These are phyloP conservation scores for Globisporangium rhizosaccharum DNA, from an alignment of 352 stramenopile genomes.

Conservation along the genomic window DNA sequence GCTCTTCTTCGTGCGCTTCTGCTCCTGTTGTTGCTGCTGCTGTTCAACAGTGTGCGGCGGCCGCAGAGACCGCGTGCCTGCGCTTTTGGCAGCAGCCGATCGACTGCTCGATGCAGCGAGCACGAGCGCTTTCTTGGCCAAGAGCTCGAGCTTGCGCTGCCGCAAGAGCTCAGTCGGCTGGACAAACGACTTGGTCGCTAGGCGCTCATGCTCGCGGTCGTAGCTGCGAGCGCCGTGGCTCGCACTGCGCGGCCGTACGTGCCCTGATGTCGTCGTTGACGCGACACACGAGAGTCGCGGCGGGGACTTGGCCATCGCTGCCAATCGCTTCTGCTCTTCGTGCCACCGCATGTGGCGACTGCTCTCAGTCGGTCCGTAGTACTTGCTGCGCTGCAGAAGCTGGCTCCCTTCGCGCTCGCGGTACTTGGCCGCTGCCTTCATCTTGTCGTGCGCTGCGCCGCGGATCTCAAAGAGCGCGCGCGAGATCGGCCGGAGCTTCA, in stretches of 20 bases:
- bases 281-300: constrained; percentile 3
- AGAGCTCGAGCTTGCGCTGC: constrained; percentile 22
- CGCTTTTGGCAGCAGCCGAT: background rate
- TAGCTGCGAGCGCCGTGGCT: constrained; percentile 29
- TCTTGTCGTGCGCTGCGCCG: constrained; percentile 49
- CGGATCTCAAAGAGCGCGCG: constrained; percentile 75
- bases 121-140: constrained; percentile 9
- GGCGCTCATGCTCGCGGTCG: constrained; percentile 23
- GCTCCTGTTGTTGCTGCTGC: constrained; percentile 2
- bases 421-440: constrained; percentile 46
- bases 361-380: constrained; percentile 75
- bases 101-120: background rate
- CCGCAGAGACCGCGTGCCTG: constrained; percentile 7
- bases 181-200: constrained; percentile 56
- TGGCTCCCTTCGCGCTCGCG: constrained; percentile 46
- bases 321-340: constrained; percentile 52
- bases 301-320: constrained; percentile 20
- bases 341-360: constrained; percentile 75
- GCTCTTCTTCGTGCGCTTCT: constrained; percentile 12
- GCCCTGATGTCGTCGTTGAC: constrained; percentile 4
- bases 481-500: constrained; percentile 71
- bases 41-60: background rate
- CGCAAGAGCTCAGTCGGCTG: constrained; percentile 48
- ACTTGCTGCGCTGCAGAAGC: constrained; percentile 60
- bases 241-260: constrained; percentile 21